Evolutionary conservation across 306 rosid genomes (phyloP), one percentile per base, ranked within the genome.

Genomic region (Sicyos edulis): DNA sequence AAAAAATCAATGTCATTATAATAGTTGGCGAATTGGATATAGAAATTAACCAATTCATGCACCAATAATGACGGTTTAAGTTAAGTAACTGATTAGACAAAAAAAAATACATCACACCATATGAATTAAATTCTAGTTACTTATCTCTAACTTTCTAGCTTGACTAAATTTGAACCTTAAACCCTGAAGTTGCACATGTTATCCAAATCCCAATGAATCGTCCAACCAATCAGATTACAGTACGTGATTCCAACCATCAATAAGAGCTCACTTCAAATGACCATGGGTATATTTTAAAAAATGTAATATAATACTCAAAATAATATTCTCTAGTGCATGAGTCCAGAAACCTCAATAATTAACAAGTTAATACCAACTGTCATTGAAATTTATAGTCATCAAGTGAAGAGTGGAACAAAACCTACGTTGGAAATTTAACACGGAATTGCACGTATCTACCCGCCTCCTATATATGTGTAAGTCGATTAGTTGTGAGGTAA

Each of bases 361-460:
- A 42, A 42, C 9, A 42, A 42, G 47, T 60, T 60, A 13, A 7
- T 32, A 29, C 5, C 67, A 6, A 1, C 67, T 21, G 11, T 5
- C 29, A 2, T 60, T 60, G 10, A 60, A 24, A 6, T 61, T 34
- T 61, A 61, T 61, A 61, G 13, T 61, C 1, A 61, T 61, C 21
- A n/a, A 16, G n/a, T n/a, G 19, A 54, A 78, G 54, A 34, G 70
- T 52, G 40, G 65, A 57, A 10, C 66, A 37, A 16, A 52, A 54
- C 83, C 52, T 84, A 93, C 98, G n/a, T 78, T 21, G 98, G 98
- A 56, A 90, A 86, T 73, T 82, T 88, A 71, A 93, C 52, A 61
- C 85, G 89, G 84, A 93, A 91, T 44, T 82, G 88, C 76, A 93
- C 92, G 58, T 87, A 91, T 74, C n/a, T n/a, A n/a, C n/a, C n/a